Percentiles rank a stretch among this genome's conserved stretches.
Evolutionary conservation across 2,329 filamentous ascomycete species (phyloP).

Genomic region (Botrytis aclada): DNA sequence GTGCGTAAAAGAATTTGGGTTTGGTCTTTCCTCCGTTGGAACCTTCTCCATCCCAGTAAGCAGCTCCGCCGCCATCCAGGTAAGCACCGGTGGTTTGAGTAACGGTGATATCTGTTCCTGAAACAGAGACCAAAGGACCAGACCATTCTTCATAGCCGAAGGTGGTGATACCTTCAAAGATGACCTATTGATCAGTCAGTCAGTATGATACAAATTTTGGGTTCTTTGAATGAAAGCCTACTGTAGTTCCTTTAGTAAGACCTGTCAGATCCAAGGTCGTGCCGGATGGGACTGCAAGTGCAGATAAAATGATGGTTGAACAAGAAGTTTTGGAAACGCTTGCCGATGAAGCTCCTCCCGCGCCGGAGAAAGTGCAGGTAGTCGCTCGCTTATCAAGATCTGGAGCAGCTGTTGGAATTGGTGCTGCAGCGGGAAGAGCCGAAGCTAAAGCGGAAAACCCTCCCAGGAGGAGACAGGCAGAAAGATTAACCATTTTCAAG

Average conservation of each 20-base stretch:
- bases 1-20: slow-evolving; percentile 59
- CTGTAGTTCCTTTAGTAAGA: slow-evolving; percentile 46
- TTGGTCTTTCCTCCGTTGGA: slow-evolving; percentile 56
- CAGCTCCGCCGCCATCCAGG: slow-evolving; percentile 54
- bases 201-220: neutral
- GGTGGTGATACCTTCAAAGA: slow-evolving; percentile 63
- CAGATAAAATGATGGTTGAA: slow-evolving; percentile 51
- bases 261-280: slow-evolving; percentile 57
- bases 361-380: slow-evolving; percentile 55
- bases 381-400: slow-evolving; percentile 25
- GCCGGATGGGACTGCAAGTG: slow-evolving; percentile 55
- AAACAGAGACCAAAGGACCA: slow-evolving; percentile 60
- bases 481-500: slow-evolving; percentile 11
- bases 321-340: slow-evolving; percentile 50
- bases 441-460: slow-evolving; percentile 9
- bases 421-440: slow-evolving; percentile 8
- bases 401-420: slow-evolving; percentile 6
- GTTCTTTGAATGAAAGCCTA: slow-evolving; percentile 4
- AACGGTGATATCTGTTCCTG: slow-evolving; percentile 54
- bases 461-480: slow-evolving; percentile 4
- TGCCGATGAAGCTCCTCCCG: slow-evolving; percentile 42
- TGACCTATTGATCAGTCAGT: slow-evolving; percentile 40
- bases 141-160: slow-evolving; percentile 64
- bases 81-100: slow-evolving; percentile 49
- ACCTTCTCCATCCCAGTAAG: slow-evolving; percentile 61